Evolutionary conservation across 2,329 filamentous ascomycete genomes (phyloP).

Genomic region (Fusarium paranaense): DNA sequence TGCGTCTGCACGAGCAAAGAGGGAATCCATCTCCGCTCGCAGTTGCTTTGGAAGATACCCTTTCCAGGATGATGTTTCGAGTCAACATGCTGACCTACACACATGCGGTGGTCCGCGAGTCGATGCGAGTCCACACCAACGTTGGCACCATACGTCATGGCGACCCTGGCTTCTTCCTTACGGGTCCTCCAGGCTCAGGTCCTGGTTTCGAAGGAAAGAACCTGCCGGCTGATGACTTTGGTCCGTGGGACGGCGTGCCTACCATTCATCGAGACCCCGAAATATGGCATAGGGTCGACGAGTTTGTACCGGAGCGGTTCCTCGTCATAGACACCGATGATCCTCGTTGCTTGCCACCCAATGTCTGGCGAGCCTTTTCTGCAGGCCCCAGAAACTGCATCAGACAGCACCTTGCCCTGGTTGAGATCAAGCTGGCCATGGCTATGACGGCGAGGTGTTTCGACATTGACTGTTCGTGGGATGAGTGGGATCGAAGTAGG

Average conservation of each 20-base stretch:
- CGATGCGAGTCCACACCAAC: constrained; percentile 48
- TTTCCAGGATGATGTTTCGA: constrained; percentile 20
- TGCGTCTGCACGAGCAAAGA: constrained; percentile 27
- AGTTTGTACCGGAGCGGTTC: constrained; percentile 35
- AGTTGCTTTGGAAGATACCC: constrained; percentile 21
- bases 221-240: constrained; percentile 47
- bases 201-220: constrained; percentile 24
- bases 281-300: constrained; percentile 22
- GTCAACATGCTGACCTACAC: constrained; percentile 51
- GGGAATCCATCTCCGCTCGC: constrained; percentile 10
- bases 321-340: constrained; percentile 31
- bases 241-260: constrained; percentile 29
- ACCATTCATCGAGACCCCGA: constrained; percentile 29
- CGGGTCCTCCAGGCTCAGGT: constrained; percentile 17
- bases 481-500: constrained; percentile 32
- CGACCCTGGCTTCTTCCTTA: constrained; percentile 45
- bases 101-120: constrained; percentile 52
- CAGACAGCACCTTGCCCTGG: constrained; percentile 65
- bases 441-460: constrained; percentile 28
- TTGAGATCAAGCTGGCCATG: constrained; percentile 41
- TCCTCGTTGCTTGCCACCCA: constrained; percentile 32
- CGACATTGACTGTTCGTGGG: constrained; percentile 33
- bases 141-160: constrained; percentile 26
- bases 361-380: constrained; percentile 66
- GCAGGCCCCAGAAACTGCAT: constrained; percentile 67